Conservation (phyloP, 176 grass and related monocot genomes). For the Phyllostachys edulis region DNA sequence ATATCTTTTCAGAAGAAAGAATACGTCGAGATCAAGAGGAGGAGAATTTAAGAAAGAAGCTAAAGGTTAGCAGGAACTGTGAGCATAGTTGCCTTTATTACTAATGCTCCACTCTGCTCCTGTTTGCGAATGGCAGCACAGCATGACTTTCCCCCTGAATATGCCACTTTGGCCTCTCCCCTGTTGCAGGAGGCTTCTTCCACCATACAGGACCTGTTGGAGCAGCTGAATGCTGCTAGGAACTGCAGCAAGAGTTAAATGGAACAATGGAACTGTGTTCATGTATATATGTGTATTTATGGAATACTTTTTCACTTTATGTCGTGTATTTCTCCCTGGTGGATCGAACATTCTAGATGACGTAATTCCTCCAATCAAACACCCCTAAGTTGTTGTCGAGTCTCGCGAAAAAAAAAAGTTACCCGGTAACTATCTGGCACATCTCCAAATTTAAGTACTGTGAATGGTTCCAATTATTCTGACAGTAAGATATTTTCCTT, state of each 20-base stretch:
- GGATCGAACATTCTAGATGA: no score
- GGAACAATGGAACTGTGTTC: background rate
- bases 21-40: constrained; percentile 42
- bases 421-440: no score
- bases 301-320: background rate
- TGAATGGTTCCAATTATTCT: no score
- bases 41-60: constrained; percentile 64
- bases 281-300: background rate
- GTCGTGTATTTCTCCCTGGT: background rate
- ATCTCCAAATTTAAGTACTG: no score
- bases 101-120: background rate
- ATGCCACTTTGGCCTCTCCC: background rate
- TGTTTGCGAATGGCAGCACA: background rate
- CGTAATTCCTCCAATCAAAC: no score
- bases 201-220: constrained; percentile 58
- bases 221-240: constrained; percentile 36
- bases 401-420: no score
- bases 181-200: constrained; percentile 45
- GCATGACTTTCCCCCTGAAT: background rate
- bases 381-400: no score
- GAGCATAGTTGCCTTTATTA: no score
- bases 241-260: constrained; percentile 7
- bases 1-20: constrained; percentile 76
- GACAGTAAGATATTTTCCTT: no score
- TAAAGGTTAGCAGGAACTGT: constrained; percentile 46